Conservation (phyloP, 495 filamentous ascomycete genomes). For the Zalerion maritima region DNA sequence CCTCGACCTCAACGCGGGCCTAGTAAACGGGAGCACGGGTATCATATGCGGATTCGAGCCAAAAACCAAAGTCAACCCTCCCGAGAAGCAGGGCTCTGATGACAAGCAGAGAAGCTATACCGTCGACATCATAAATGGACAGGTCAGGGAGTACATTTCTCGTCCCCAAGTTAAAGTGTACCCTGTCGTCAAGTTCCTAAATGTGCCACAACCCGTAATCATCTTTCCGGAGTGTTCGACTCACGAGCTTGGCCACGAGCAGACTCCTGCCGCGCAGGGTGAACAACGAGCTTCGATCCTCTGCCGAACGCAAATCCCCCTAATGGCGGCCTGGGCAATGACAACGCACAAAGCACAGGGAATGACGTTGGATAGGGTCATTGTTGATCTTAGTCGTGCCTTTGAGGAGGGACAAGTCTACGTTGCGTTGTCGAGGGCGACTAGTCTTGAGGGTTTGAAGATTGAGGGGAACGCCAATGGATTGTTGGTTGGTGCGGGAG, state of each 20-base stretch:
- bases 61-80: constrained; percentile 14
- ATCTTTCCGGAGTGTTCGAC: constrained; percentile 35
- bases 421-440: constrained; percentile 67
- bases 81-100: constrained; percentile 1
- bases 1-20: constrained; percentile 49
- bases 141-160: constrained; percentile 18
- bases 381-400: constrained; percentile 68
- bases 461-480: constrained; percentile 19
- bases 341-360: constrained; percentile 93
- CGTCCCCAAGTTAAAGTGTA: constrained; percentile 27
- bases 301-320: constrained; percentile 65
- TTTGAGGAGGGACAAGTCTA: constrained; percentile 88
- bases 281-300: constrained; percentile 56
- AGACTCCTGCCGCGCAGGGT: constrained; percentile 50
- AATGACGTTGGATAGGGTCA: constrained; percentile 80
- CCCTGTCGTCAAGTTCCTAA: constrained; percentile 64
- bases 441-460: constrained; percentile 56
- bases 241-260: constrained; percentile 27
- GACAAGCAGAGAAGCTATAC: constrained; percentile 18
- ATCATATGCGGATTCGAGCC: constrained; percentile 66
- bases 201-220: constrained; percentile 16
- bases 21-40: constrained; percentile 87
- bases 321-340: constrained; percentile 87
- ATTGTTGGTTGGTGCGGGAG: constrained; percentile 11
- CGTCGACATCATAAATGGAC: constrained; percentile 25